phyloP scores from a whole-genome alignment of 257 asterid genomes.

The Galeopsis tetrahit region DNA sequence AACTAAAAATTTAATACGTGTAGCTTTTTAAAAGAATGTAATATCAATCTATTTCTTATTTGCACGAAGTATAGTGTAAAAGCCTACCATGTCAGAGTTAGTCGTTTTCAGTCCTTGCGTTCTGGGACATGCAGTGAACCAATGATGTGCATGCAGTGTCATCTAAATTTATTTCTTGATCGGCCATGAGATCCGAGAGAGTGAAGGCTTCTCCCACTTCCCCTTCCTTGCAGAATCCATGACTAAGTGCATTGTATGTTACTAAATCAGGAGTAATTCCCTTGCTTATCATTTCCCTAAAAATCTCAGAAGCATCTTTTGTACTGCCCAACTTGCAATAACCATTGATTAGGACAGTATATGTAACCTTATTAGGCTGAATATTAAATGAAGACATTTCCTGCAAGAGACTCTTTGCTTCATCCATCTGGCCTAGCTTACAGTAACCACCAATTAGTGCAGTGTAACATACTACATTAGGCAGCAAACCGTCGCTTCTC shows the following conservation, averaged over 20 bases:
- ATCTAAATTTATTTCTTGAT: constrained; percentile 57
- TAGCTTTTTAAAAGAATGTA: constrained; percentile 3
- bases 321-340: constrained; percentile 64
- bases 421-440: constrained; percentile 76
- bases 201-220: constrained; percentile 56
- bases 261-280: constrained; percentile 75
- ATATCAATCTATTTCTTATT: neutral
- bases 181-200: constrained; percentile 63
- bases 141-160: constrained; percentile 70
- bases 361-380: constrained; percentile 79
- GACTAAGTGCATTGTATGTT: constrained; percentile 64
- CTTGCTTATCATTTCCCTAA: constrained; percentile 66
- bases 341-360: constrained; percentile 69
- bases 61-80: constrained; percentile 23
- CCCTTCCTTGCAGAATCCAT: constrained; percentile 64
- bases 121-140: constrained; percentile 56
- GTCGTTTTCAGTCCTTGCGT: constrained; percentile 51
- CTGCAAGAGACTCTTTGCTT: constrained; percentile 54
- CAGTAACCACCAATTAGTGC: constrained; percentile 80
- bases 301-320: constrained; percentile 58
- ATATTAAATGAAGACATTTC: constrained; percentile 66
- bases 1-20: neutral
- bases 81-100: constrained; percentile 36
- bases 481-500: constrained; percentile 66
- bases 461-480: constrained; percentile 82